Percentiles rank a stretch among this genome's conserved stretches.
Conservation (phyloP, 2,329 filamentous ascomycete species). For the Xylaria sp. region DNA sequence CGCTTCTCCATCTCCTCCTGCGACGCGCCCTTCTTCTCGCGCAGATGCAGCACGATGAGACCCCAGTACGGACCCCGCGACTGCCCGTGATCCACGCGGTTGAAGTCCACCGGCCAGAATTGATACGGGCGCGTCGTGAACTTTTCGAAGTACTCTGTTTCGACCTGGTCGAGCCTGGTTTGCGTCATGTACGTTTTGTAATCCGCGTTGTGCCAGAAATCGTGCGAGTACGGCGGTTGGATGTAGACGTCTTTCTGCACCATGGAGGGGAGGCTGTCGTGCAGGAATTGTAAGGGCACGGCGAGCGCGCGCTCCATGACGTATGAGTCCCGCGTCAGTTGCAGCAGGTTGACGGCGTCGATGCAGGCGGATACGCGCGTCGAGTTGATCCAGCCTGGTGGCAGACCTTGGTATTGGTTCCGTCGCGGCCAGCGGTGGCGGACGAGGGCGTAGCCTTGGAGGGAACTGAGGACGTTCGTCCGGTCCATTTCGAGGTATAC, state of each 20-base stretch:
- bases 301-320: not conserved
- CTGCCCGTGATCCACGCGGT: too few species aligned
- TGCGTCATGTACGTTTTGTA: not conserved
- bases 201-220: not conserved
- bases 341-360: slow-evolving; percentile 6
- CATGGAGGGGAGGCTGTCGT: slow-evolving; percentile 13
- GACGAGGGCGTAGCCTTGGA: not conserved
- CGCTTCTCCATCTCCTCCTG: not conserved
- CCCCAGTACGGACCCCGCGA: slow-evolving; percentile 3
- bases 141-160: not conserved
- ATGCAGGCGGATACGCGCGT: not conserved
- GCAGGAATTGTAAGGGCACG: slow-evolving; percentile 13
- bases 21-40: not conserved
- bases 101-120: slow-evolving; percentile 21
- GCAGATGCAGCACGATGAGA: slow-evolving; percentile 16
- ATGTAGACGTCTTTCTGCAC: slow-evolving; percentile 13
- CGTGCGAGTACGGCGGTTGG: not conserved
- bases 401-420: not conserved
- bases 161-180: not conserved
- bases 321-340: slow-evolving; percentile 3
- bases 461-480: slow-evolving; percentile 1
- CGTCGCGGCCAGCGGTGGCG: slow-evolving; percentile 8
- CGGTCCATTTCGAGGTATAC: not conserved
- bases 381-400: too few species aligned
- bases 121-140: slow-evolving; percentile 11